These are phyloP conservation scores for Mikania micrantha DNA, from an alignment of 129 eudicot genomes.

Conservation along the genomic window DNA sequence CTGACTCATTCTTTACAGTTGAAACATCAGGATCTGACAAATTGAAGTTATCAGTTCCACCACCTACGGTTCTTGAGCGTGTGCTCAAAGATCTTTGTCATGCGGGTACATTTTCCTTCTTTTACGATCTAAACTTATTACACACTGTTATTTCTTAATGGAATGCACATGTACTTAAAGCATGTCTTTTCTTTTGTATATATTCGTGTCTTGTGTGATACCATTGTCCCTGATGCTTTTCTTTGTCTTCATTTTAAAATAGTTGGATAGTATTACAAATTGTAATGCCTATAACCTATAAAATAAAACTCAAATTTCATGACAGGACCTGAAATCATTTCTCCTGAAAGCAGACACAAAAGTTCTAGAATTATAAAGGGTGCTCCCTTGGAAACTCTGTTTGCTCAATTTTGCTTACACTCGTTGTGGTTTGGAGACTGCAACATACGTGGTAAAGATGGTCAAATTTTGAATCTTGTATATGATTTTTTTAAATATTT, in stretches of 20 bases:
- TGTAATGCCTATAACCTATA: background rate
- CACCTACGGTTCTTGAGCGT: slow-evolving; percentile 96
- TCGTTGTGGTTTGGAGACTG: slow-evolving; percentile 97
- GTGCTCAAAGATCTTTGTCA: slow-evolving; percentile 92
- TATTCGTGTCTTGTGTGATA: background rate
- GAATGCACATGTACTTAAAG: background rate
- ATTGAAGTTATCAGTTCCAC: slow-evolving; percentile 72
- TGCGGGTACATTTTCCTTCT: slow-evolving; percentile 42
- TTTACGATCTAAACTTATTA: background rate
- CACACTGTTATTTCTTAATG: background rate
- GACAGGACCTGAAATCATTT: slow-evolving; percentile 35
- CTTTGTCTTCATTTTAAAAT: background rate
- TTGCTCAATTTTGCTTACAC: slow-evolving; percentile 90
- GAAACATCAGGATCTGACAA: slow-evolving; percentile 67
- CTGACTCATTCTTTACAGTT: slow-evolving; percentile 31
- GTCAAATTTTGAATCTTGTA: background rate
- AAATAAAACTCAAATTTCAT: background rate
- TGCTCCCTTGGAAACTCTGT: slow-evolving; percentile 75
- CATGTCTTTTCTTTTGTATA: background rate
- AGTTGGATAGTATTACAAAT: slow-evolving; percentile 8
- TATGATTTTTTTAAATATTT: background rate
- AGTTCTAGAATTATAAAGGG: slow-evolving; percentile 82
- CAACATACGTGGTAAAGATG: slow-evolving; percentile 74
- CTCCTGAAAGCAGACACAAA: slow-evolving; percentile 53
- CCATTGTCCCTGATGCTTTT: background rate